Base-by-base conservation (phyloP, 1,139 yeast genomes). In the Debaryomycetaceae sp. region DNA sequence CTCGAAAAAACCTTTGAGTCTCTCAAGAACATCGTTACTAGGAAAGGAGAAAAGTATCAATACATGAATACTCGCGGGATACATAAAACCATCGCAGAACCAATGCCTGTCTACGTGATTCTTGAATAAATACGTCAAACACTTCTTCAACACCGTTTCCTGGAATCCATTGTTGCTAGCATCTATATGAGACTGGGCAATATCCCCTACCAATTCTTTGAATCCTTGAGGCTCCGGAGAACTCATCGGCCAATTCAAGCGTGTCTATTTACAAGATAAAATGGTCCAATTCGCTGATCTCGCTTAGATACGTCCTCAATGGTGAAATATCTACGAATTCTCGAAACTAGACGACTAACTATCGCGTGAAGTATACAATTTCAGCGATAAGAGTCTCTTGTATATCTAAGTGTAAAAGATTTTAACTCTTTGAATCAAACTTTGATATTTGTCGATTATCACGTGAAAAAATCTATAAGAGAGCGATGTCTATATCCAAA, bases 31-130 rank as follows among this genome's bases (percentile, higher is more conserved):
- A 9, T 68, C 68, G 42, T 71, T 72, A 36, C 72, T 74, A 24
- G 76, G 76, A 53, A 83, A 81, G 7, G 87, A 81, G 56, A 83
- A 83, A 45, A 83, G 66, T 17, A 84, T 77, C 45, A 84, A 59
- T 6, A 76, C 63, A 57, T 83, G 83, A 23, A 75, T 67, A 8
- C 83, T 68, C 23, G 80, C 68, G 5, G 78, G 76, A 42, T 63
- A 68, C 55, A 78, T 65, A 35, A 61, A 58, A 9, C 66, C 65
- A 57, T 81, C 78, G 61, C 90, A 84, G 57, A 81, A 83, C 59
- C 82, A 64, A 52, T 84, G 89, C 8, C 46, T 53, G 23, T 54
- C 55, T 4, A 50, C 43, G 40, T 54, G 48, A 38, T 59, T 48
- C 11, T 53, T 51, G 11, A 54, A 48, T 40, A 69, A 53, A 46